Conservation (phyloP, 2,329 filamentous ascomycete genomes). For the Tolypocladium endophyticum region DNA sequence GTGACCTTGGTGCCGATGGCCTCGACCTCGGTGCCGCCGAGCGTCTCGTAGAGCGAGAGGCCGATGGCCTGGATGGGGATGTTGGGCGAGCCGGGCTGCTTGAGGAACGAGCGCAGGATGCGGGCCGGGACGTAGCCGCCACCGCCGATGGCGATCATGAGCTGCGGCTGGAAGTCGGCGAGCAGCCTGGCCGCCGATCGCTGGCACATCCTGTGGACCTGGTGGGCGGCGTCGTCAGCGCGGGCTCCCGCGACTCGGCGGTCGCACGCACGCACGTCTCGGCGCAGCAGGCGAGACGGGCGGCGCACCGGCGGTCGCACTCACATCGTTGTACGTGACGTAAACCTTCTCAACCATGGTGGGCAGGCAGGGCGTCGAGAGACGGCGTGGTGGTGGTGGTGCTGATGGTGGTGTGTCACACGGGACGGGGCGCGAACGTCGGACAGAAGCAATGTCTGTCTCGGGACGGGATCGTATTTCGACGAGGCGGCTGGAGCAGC, state of each 20-base stretch:
- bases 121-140: constrained; percentile 95
- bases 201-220: constrained; percentile 98
- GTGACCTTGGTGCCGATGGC: constrained; percentile 85
- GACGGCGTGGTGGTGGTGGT: background rate
- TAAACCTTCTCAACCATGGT: constrained; percentile 79
- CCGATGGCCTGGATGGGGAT: constrained; percentile 99
- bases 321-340: constrained; percentile 85
- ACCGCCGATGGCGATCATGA: constrained; percentile 97
- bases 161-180: constrained; percentile 76
- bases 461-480: background rate
- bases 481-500: background rate
- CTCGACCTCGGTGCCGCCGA: constrained; percentile 53
- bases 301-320: constrained; percentile 15
- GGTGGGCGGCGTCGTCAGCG: constrained; percentile 8
- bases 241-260: background rate
- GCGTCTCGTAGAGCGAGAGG: constrained; percentile 88
- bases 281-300: background rate
- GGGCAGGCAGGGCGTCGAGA: constrained; percentile 8
- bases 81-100: constrained; percentile 75
- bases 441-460: background rate
- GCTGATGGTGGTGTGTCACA: background rate
- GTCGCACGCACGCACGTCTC: background rate
- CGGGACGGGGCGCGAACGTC: background rate
- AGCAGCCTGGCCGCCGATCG: constrained; percentile 73
- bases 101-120: constrained; percentile 96